Conservation (phyloP, 768 basidiomycete genomes). For the Auricularia sp. region DNA sequence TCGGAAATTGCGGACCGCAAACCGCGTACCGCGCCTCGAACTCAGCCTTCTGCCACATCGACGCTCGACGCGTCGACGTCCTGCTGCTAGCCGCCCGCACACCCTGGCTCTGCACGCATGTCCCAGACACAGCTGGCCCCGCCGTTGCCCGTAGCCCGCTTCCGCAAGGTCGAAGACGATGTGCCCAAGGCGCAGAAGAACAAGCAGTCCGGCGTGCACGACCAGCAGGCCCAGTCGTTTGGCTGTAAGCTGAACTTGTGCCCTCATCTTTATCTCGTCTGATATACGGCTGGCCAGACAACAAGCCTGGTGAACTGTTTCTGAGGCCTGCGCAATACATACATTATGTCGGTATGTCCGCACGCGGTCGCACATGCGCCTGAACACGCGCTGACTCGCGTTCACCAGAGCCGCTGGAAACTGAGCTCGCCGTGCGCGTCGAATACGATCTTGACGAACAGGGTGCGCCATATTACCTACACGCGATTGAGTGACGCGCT, state of each 20-base stretch:
- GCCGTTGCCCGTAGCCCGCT: not conserved
- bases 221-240: conserved; percentile 52
- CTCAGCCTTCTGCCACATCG: too few relatives aligned
- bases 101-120: not conserved
- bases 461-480: conserved; percentile 37
- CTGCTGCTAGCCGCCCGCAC: not conserved
- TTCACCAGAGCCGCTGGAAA: conserved; percentile 74
- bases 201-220: conserved; percentile 52
- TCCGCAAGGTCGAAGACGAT: conserved; percentile 47
- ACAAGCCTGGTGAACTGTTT: conserved; percentile 57
- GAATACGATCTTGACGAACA: conserved; percentile 99
- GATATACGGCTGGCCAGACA: conserved; percentile 26
- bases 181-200: conserved; percentile 26
- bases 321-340: conserved; percentile 77
- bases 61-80: not conserved
- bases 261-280: too few relatives aligned
- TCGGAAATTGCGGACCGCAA: too few relatives aligned
- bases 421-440: conserved; percentile 83
- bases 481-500: not conserved
- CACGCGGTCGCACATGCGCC: conserved; percentile 6
- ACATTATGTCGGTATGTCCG: conserved; percentile 67
- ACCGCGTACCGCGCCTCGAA: too few relatives aligned
- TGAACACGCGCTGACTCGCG: conserved; percentile 4
- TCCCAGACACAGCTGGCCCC: not conserved
- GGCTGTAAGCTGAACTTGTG: conserved; percentile 44